Conservation (phyloP, 352 stramenopile genomes). For the Phytopythium montanum region DNA sequence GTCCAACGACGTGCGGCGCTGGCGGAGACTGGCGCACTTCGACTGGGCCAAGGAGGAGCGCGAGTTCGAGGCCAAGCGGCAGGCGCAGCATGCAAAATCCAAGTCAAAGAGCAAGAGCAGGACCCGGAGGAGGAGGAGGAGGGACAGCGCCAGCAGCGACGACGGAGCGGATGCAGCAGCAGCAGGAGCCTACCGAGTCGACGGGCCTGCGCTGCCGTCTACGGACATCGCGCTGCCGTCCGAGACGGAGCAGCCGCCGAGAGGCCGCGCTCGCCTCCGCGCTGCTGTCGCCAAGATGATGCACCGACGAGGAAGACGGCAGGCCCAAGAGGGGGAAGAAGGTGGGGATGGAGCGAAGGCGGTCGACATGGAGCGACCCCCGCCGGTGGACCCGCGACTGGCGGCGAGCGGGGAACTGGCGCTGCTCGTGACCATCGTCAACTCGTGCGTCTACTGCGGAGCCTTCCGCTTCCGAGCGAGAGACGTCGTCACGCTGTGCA, state of each 20-base stretch:
- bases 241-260: neutral
- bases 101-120: neutral
- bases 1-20: constrained; percentile 74
- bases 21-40: constrained; percentile 63
- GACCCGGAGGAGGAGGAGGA: neutral
- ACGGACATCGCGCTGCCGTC: constrained; percentile 5
- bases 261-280: neutral
- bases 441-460: constrained; percentile 59
- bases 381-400: constrained; percentile 21
- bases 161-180: neutral
- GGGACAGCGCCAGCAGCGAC: constrained; percentile 9
- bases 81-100: neutral
- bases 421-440: constrained; percentile 60
- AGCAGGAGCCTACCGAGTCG: constrained; percentile 1
- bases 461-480: constrained; percentile 45
- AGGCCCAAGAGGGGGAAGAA: neutral
- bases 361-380: constrained; percentile 17
- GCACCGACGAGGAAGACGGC: neutral
- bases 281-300: constrained; percentile 7
- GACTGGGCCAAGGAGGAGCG: constrained; percentile 59
- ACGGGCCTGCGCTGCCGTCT: constrained; percentile 4
- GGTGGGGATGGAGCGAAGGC: neutral
- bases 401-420: constrained; percentile 32
- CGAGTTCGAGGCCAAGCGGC: constrained; percentile 16
- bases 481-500: constrained; percentile 57